Conservation (phyloP, 2,329 filamentous ascomycete genomes). For the Xylariaceae sp. region DNA sequence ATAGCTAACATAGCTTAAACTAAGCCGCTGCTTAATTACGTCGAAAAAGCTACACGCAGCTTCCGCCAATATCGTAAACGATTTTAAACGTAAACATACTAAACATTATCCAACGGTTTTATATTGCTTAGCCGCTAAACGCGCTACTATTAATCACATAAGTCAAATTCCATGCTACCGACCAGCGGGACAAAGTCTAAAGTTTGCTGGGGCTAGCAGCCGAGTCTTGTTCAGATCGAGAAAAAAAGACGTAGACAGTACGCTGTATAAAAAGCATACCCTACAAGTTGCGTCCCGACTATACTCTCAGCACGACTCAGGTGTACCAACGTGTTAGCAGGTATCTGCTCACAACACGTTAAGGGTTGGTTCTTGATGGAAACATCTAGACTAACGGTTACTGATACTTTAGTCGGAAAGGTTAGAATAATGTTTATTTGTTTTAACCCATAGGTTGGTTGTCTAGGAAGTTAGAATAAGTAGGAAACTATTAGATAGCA, state of each 20-base stretch:
- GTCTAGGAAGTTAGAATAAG: too few relatives aligned
- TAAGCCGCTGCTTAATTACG: conserved; percentile 10
- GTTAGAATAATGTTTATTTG: too few relatives aligned
- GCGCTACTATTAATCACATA: conserved; percentile 19
- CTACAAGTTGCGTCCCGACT: neutral
- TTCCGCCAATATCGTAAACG: neutral
- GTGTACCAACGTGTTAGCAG: neutral
- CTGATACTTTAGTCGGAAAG: too few relatives aligned
- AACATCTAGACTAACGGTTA: too few relatives aligned
- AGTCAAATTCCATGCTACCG: conserved; percentile 21
- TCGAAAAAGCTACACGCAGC: conserved; percentile 10
- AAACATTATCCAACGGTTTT: conserved; percentile 2
- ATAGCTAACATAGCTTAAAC: neutral
- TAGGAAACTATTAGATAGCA: too few relatives aligned
- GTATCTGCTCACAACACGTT: neutral
- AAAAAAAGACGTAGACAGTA: neutral
- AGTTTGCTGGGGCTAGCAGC: conserved; percentile 5
- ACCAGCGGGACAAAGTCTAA: conserved; percentile 17
- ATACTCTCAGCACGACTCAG: neutral
- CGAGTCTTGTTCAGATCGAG: neutral
- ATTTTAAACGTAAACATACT: conserved; percentile 7
- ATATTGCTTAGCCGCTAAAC: conserved; percentile 1
- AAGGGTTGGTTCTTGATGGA: too few relatives aligned
- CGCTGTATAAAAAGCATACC: neutral
- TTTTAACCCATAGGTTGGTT: too few relatives aligned